phyloP scores from a whole-genome alignment of 176 grass and related monocot genomes.

The Paspalum vaginatum region DNA sequence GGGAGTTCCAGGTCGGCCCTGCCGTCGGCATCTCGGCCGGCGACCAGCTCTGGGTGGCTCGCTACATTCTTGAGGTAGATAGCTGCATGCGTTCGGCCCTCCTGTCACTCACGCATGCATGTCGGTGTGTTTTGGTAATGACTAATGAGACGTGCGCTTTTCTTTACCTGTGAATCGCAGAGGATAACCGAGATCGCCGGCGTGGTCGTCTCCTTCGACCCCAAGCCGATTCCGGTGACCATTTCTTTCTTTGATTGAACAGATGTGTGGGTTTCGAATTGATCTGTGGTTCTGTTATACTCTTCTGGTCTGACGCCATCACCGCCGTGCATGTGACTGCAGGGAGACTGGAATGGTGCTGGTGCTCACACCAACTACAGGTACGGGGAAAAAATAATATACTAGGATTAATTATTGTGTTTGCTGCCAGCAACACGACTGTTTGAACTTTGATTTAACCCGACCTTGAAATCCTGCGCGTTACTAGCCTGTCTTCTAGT shows the following conservation, averaged over 20 bases:
- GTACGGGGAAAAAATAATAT: slow-evolving; percentile 44
- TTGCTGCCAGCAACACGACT: background rate
- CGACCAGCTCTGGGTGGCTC: slow-evolving; percentile 77
- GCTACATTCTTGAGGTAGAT: slow-evolving; percentile 85
- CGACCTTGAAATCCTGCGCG: background rate
- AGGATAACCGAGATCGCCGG: slow-evolving; percentile 83
- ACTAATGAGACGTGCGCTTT: background rate
- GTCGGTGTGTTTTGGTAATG: background rate
- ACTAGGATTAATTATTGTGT: too few species aligned
- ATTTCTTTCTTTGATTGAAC: background rate
- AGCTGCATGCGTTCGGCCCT: background rate
- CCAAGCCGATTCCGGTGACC: slow-evolving; percentile 75
- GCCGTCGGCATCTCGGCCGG: slow-evolving; percentile 61
- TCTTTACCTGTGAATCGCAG: slow-evolving; percentile 28
- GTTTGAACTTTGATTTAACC: background rate
- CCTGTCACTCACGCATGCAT: background rate
- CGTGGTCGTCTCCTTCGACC: slow-evolving; percentile 71
- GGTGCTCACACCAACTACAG: slow-evolving; percentile 94
- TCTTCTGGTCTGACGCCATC: background rate
- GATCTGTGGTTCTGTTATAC: background rate
- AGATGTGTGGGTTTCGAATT: background rate
- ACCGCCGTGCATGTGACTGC: background rate
- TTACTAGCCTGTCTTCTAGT: too few species aligned
- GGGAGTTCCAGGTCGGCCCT: slow-evolving; percentile 92
- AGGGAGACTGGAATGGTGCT: slow-evolving; percentile 93